phyloP scores from a whole-genome alignment of 768 basidiomycete genomes.

The Polyporus arcularius region DNA sequence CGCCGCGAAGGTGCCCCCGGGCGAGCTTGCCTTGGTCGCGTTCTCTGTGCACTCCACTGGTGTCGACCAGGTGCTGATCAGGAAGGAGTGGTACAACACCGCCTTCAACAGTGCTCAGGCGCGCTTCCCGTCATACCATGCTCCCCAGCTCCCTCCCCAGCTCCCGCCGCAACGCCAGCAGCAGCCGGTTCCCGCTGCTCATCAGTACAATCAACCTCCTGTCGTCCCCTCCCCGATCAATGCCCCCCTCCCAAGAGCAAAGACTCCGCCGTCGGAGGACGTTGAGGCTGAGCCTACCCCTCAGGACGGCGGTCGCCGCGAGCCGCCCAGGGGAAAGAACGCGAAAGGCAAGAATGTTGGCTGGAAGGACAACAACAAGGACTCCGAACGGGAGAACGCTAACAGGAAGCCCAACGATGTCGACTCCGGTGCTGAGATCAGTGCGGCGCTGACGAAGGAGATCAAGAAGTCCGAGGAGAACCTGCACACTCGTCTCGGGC shows the following conservation, averaged over 20 bases:
- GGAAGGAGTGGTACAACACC: conserved; percentile 82
- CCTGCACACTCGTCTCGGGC: conserved; percentile 73
- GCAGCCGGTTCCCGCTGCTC: neutral
- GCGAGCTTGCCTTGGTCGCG: conserved; percentile 79
- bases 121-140: conserved; percentile 59
- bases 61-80: conserved; percentile 84
- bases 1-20: conserved; percentile 75
- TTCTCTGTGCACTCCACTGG: conserved; percentile 91
- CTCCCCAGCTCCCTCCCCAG: conserved; percentile 19
- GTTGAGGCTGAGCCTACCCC: conserved; percentile 63
- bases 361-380: conserved; percentile 56
- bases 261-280: conserved; percentile 78
- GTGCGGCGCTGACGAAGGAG: conserved; percentile 67
- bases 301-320: conserved; percentile 55
- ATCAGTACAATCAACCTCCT: conserved; percentile 21
- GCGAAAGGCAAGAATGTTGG: conserved; percentile 58
- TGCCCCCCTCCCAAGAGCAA: conserved; percentile 39
- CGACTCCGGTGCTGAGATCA: conserved; percentile 44
- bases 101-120: conserved; percentile 56
- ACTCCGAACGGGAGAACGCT: conserved; percentile 44
- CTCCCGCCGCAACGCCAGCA: conserved; percentile 18
- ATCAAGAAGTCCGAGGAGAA: conserved; percentile 84
- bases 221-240: conserved; percentile 19
- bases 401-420: conserved; percentile 33
- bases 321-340: conserved; percentile 49